These are phyloP conservation scores for Chaetomium cochliodes DNA, from an alignment of 495 filamentous ascomycete genomes.

Conservation along the genomic window DNA sequence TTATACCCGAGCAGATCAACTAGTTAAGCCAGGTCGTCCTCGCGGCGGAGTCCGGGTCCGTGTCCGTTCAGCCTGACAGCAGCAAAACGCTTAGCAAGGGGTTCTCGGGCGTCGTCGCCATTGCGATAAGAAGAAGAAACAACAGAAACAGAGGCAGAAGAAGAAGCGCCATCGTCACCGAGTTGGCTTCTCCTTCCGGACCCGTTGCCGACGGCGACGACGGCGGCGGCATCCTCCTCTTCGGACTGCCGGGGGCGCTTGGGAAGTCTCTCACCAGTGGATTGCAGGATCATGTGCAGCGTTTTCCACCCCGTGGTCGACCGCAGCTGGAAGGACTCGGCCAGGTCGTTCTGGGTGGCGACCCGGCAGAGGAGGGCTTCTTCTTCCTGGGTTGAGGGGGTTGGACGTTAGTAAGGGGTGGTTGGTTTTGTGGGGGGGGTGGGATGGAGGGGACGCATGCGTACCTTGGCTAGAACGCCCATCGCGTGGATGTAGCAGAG, in stretches of 20 bases:
- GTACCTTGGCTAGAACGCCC: conserved; percentile 76
- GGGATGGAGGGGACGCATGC: not conserved
- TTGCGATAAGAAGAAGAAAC: conserved; percentile 6
- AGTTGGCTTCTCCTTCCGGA: not conserved
- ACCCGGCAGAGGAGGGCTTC: conserved; percentile 81
- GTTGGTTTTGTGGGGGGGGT: not conserved
- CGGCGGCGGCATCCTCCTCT: conserved; percentile 33
- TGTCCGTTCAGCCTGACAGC: conserved; percentile 89
- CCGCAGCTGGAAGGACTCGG: conserved; percentile 75
- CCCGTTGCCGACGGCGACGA: not conserved
- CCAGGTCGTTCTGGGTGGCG: conserved; percentile 71
- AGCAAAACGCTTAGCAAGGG: conserved; percentile 98
- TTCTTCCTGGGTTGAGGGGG: conserved; percentile 65
- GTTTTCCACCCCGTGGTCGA: conserved; percentile 89
- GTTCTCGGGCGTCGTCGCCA: conserved; percentile 51
- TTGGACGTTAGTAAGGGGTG: conserved; percentile 13
- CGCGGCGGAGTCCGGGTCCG: not conserved
- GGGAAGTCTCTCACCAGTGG: conserved; percentile 93
- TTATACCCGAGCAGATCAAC: too few relatives aligned
- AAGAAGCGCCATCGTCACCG: not conserved
- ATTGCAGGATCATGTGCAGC: conserved; percentile 84
- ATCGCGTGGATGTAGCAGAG: conserved; percentile 81
- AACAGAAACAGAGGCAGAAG: too few relatives aligned
- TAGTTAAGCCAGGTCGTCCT: not conserved
- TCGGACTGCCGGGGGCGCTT: conserved; percentile 66